Percentiles rank a stretch among this genome's conserved stretches.
phyloP scores from a whole-genome alignment of 163 green algal genomes.

The Volvox carteri region DNA sequence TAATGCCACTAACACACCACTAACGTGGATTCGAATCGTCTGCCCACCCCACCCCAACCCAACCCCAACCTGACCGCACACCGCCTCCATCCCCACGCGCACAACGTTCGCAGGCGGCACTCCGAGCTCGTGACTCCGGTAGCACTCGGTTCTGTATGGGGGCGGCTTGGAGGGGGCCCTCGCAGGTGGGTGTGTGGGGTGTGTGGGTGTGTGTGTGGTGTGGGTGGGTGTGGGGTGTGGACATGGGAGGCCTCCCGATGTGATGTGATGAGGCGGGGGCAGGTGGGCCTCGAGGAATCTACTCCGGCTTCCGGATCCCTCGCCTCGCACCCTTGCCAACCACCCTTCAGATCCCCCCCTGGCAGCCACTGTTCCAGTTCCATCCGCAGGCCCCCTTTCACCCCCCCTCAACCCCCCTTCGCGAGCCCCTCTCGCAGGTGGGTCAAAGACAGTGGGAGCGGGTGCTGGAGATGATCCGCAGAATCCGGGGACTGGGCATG shows the following conservation, averaged over 20 bases:
- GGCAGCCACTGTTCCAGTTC: no score
- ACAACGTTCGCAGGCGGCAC: slow-evolving; percentile 80
- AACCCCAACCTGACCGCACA: no score
- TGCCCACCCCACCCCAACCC: no score
- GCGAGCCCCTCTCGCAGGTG: slow-evolving; percentile 77
- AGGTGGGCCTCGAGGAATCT: no score
- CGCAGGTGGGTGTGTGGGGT: slow-evolving; percentile 71
- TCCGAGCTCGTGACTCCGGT: slow-evolving; percentile 91
- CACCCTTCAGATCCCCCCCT: no score
- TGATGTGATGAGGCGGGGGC: background rate
- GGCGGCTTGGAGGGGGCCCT: slow-evolving; percentile 96
- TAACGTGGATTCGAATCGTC: no score
- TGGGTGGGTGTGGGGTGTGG: background rate
- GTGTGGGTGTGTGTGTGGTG: background rate
- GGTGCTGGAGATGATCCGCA: slow-evolving; percentile 92
- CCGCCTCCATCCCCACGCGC: no score
- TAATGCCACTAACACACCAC: no score
- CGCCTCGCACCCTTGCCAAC: no score
- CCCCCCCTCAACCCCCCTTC: no score
- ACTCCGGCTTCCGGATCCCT: no score
- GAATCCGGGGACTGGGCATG: slow-evolving; percentile 66
- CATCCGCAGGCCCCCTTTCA: no score
- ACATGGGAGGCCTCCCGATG: background rate
- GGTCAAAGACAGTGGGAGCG: slow-evolving; percentile 91
- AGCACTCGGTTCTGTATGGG: slow-evolving; percentile 99